Evolutionary conservation across 768 basidiomycete species (phyloP), one percentile per base, ranked within the genome.

Genomic region (Russula brevipes): DNA sequence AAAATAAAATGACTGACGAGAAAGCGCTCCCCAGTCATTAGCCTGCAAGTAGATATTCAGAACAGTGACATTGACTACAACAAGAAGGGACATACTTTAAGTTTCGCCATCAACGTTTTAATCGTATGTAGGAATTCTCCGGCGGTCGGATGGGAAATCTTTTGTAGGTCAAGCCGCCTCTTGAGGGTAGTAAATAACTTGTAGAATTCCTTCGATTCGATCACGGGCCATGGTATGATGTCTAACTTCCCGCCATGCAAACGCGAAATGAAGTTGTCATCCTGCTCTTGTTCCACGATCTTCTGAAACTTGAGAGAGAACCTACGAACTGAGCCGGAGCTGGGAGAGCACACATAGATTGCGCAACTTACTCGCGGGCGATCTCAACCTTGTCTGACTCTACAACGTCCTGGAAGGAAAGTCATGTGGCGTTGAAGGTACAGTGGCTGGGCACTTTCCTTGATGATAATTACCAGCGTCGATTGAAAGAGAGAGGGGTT

Each of bases 151-250:
- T 86, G 82, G 0, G 84, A 83, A 1, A 80, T 52, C 2, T 67
- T 64, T 62, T 85, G 83, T 44, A 76, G 73, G 63, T 85, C 81
- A 5, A 86, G 70, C 1, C 72, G 73, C 53, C 70, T 73, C 65
- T 81, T 83, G 38, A 86, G 65, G 0, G 71, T 70, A 0, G 75
- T 73, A 56, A 86, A 85, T 30, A 84, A 67, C 3, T 71, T 74
- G 62, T 87, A 86, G 69, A 86, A 86, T 24, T 83, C 79, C 41
- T 73, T 77, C 0, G 84, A 85, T 64, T 83, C 82, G 36, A 86
- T 85, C 46, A 86, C 82, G 0, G 84, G 84, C 85, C 85, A 86
- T 4, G 85, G 85, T 17, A 86, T 77, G 8, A 87, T 86, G 47
- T 76, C 77, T 7, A 86, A 67, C 55, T 77, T 76, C 1, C 85